Evolutionary conservation across 2,329 filamentous ascomycete species (phyloP), one percentile per base, ranked within the genome.

Genomic region (Hymenoscyphus occultus): DNA sequence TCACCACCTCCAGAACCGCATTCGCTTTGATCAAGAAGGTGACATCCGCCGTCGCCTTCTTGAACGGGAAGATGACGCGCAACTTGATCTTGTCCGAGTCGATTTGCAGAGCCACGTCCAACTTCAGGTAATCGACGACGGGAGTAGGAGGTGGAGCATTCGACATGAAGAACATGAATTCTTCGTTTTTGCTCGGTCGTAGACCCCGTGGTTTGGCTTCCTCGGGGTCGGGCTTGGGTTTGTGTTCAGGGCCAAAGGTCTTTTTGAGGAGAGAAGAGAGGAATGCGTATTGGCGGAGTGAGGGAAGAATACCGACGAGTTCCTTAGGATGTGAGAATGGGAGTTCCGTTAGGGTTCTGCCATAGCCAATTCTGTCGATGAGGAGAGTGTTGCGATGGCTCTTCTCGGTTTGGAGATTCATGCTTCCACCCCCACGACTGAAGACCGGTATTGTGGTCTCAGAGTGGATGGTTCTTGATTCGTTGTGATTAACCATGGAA

Each of bases 241-340:
- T 39, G 1, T 64, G 19, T 13, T 79, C 80, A 2, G 66, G n/a
- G 10, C 79, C 80, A 71, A 92, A 90, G 64, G 83, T 86, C 60
- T 84, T 85, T 63, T 82, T 79, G 3, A 94, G 80, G 2, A 95
- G 76, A 0, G 81, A 85, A 1, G 86, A 86, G 4, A 92, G 79
- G 69, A 90, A 87, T 0, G 89, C 89, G 73, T 92, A 95, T 74
- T 95, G 91, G 14, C 92, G 83, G 16, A 95, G 79, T 3, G 83
- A 80, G 0, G 91, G 90, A n/a, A 96, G 81, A 73, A 93, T 86
- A 62, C 85, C 83, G 6, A 93, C 79, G 3, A 96, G 79, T 73
- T 96, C 91, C 60, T 87, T 84, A 0, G 92, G 92, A 72, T 96
- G 92, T 2, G 86, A 86, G 73, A 96, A 94, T 0, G 90, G 87